Conservation (phyloP, 768 basidiomycete genomes). For the Russula vinacea region DNA sequence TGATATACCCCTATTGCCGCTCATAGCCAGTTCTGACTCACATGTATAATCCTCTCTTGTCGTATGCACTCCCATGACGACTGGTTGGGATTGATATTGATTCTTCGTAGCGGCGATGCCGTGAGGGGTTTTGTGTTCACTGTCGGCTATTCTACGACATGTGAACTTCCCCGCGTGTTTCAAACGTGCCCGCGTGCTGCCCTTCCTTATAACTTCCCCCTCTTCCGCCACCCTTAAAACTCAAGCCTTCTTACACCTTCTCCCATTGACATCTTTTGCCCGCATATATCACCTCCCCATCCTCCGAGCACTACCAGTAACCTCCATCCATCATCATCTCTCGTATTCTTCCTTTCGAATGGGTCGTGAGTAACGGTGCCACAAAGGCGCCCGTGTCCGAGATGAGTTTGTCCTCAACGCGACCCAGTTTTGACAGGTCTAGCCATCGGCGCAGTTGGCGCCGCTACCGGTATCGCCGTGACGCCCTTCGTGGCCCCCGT, state of each 20-base stretch:
- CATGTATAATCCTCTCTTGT: no score
- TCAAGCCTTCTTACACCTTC: background rate
- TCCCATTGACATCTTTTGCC: background rate
- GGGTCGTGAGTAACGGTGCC: slow-evolving; percentile 1
- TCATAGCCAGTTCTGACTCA: no score
- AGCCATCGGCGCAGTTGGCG: background rate
- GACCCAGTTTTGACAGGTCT: background rate
- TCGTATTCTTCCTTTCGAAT: background rate
- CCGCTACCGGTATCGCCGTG: background rate
- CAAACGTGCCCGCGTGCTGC: background rate
- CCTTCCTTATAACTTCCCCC: background rate
- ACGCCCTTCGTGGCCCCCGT: background rate
- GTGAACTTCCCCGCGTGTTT: no score
- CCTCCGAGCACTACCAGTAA: background rate
- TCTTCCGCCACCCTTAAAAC: background rate
- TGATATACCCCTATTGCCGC: no score
- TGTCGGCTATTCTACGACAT: no score
- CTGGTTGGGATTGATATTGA: no score
- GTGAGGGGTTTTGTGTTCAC: no score
- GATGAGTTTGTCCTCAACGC: background rate
- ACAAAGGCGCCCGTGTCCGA: background rate
- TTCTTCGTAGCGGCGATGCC: no score
- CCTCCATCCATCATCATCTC: background rate
- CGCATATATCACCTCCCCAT: background rate
- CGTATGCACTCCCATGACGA: no score